Evolutionary conservation across 129 eudicot species (phyloP).

Genomic region (Flaveria linearis): DNA sequence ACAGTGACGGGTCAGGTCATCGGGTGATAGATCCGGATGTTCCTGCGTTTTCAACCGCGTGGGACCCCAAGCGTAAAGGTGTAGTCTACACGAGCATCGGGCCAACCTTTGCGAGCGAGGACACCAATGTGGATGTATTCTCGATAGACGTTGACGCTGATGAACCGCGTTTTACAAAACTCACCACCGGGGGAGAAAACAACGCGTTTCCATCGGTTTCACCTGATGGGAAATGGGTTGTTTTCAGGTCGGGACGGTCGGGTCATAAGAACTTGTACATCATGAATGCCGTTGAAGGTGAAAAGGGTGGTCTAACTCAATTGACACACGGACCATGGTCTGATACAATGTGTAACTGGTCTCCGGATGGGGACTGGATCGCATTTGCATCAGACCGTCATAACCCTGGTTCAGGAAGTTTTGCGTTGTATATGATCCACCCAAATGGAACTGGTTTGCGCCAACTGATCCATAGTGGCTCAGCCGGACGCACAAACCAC

Average conservation of each 20-base stretch:
- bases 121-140: constrained; percentile 61
- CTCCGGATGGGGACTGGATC: constrained; percentile 89
- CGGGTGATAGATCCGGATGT: constrained; percentile 36
- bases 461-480: constrained; percentile 70
- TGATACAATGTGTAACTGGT: constrained; percentile 91
- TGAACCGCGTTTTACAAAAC: constrained; percentile 39
- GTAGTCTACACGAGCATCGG: constrained; percentile 80
- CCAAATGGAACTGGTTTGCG: constrained; percentile 85
- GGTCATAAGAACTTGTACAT: constrained; percentile 84
- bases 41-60: constrained; percentile 59
- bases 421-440: constrained; percentile 68
- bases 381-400: constrained; percentile 83
- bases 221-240: constrained; percentile 88
- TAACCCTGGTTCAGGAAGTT: constrained; percentile 74
- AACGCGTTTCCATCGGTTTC: constrained; percentile 92
- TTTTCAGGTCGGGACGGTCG: constrained; percentile 76
- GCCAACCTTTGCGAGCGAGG: constrained; percentile 68
- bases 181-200: constrained; percentile 68
- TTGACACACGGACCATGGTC: constrained; percentile 69
- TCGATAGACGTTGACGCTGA: constrained; percentile 62
- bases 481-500: constrained; percentile 76
- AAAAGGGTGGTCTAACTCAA: constrained; percentile 20
- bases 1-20: constrained; percentile 63
- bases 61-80: constrained; percentile 74
- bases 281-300: constrained; percentile 74